Conservation (phyloP, 768 basidiomycete species). For the Russula earlei region DNA sequence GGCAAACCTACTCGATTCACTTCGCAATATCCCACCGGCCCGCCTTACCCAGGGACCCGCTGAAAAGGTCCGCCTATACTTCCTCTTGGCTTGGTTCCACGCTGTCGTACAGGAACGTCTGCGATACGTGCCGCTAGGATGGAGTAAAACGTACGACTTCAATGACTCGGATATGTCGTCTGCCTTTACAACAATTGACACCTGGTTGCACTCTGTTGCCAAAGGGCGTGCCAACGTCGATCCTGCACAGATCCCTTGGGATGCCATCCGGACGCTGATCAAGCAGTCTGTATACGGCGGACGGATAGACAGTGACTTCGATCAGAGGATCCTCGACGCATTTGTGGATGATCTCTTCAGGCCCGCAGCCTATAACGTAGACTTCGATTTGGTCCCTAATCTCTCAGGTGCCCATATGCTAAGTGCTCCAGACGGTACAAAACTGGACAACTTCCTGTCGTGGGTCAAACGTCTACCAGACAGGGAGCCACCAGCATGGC, state of each 20-base stretch:
- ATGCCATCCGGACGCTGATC: constrained; percentile 84
- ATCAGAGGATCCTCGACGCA: constrained; percentile 84
- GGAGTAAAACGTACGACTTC: constrained; percentile 97
- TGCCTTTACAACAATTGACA: constrained; percentile 85
- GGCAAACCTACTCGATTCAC: constrained; percentile 88
- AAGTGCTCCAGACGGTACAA: constrained; percentile 81
- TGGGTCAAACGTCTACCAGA: constrained; percentile 91
- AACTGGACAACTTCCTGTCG: constrained; percentile 79
- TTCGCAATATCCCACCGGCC: constrained; percentile 59
- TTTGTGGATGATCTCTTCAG: constrained; percentile 91
- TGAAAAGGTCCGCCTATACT: constrained; percentile 89
- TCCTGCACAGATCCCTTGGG: constrained; percentile 89
- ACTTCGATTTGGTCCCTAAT: constrained; percentile 79
- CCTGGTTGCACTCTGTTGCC: constrained; percentile 72
- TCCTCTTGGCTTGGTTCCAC: constrained; percentile 98
- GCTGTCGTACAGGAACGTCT: constrained; percentile 95
- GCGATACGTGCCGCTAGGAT: constrained; percentile 91
- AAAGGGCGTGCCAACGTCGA: constrained; percentile 89
- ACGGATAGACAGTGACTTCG: constrained; percentile 88
- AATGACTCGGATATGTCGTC: constrained; percentile 97
- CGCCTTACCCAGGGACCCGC: constrained; percentile 79
- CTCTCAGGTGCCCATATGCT: constrained; percentile 48
- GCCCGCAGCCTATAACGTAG: constrained; percentile 80
- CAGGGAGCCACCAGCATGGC: constrained; percentile 89
- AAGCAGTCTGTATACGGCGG: constrained; percentile 97